Evolutionary conservation across 345 rosid genomes (phyloP), one percentile per base, ranked within the genome.

Genomic region (Isatis tinctoria): DNA sequence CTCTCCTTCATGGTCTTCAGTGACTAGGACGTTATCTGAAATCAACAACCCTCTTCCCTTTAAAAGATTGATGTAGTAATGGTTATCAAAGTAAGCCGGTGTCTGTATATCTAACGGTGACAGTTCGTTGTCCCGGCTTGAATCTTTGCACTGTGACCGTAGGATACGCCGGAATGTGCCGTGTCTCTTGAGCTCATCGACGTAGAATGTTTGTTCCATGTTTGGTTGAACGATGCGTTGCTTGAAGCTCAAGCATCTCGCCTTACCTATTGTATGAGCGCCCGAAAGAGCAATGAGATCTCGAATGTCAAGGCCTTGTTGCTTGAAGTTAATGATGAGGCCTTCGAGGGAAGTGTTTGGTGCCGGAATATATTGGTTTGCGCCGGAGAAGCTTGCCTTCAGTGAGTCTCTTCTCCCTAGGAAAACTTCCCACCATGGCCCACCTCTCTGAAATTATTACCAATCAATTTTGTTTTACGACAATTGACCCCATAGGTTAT

Each of bases 221-320:
- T 60, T 84, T 24, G 73, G 72, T 28, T 85, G 77, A 45, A 82
- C 75, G 0, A 83, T 75, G 1, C 94, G 79, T 73, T 88, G 86
- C 78, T 85, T 86, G 79, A 92, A 87, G 83, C 89, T 92, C 53
- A 78, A 5, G 76, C 95, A 90, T 77, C 90, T 86, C 47, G 97
- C 97, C 63, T 76, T 80, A 14, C 98, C 95, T 62, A 93, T 71
- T 7, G 93, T 93, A 63, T 90, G 98, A 62, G 91, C 80, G 0
- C 96, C 96, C 8, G 93, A 87, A 60, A 93, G 79, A 52, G 93
- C 85, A 30, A 93, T 79, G 53, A 90, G 84, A 63, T 93, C 93
- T 79, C 51, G 62, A 13, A 79, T 67, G 76, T 80, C 74, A n/a
- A 90, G 87, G 1, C 92, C 98, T 20, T 90, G 93, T 40, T 86